phyloP scores from a whole-genome alignment of 2,329 filamentous ascomycete species.

The Pseudopyrenochaeta lycopersici region DNA sequence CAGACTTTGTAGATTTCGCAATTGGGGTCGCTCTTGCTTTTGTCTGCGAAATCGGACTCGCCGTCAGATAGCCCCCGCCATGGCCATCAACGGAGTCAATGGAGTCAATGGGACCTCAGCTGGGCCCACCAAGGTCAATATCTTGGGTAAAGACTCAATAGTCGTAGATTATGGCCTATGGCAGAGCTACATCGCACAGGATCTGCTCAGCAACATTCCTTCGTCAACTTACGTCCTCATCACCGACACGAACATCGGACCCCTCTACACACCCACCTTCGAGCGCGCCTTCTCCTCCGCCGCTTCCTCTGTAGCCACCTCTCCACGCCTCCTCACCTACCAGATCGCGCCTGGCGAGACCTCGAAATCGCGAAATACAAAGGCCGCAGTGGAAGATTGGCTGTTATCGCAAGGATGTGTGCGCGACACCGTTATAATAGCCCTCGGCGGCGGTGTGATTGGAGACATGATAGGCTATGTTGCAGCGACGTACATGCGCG shows the following conservation, averaged over 20 bases:
- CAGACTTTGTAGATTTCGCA: background rate
- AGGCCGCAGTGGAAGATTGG: slow-evolving; percentile 97
- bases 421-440: slow-evolving; percentile 92
- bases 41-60: slow-evolving; percentile 17
- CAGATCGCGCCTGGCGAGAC: slow-evolving; percentile 92
- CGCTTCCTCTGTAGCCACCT: slow-evolving; percentile 52
- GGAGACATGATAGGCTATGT: slow-evolving; percentile 98
- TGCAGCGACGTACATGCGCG: slow-evolving; percentile 97
- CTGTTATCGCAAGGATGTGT: slow-evolving; percentile 92
- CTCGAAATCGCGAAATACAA: slow-evolving; percentile 92
- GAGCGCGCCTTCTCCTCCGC: slow-evolving; percentile 68
- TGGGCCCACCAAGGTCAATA: slow-evolving; percentile 72
- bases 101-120: slow-evolving; percentile 3
- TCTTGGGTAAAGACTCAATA: slow-evolving; percentile 89
- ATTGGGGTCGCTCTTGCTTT: slow-evolving; percentile 5
- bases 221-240: slow-evolving; percentile 96
- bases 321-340: slow-evolving; percentile 81
- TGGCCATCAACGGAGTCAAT: slow-evolving; percentile 39
- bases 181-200: slow-evolving; percentile 80
- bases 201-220: slow-evolving; percentile 78
- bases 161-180: slow-evolving; percentile 92
- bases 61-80: slow-evolving; percentile 27
- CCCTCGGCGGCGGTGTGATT: slow-evolving; percentile 94
- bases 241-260: slow-evolving; percentile 90
- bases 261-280: slow-evolving; percentile 83